These are phyloP conservation scores for Trichopus zeylanicus DNA, from an alignment of 116 monocot genomes.

Conservation along the genomic window DNA sequence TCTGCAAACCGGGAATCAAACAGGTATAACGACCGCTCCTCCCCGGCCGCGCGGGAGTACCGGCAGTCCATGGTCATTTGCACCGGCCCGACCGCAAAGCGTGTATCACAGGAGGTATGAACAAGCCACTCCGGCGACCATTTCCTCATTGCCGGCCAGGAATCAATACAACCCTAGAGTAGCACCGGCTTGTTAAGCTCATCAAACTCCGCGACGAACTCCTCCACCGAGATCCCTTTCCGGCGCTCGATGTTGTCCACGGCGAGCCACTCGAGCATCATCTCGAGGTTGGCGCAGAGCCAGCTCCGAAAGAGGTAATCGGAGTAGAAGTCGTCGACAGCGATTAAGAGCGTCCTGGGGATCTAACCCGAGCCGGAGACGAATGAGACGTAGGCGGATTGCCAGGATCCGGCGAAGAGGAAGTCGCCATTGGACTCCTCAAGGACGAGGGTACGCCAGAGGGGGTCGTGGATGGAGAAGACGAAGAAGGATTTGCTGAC, in stretches of 20 bases:
- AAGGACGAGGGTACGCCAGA: constrained; percentile 77
- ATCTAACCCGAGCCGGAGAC: no score
- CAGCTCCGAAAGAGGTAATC: constrained; percentile 99
- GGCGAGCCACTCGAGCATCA: constrained; percentile 79
- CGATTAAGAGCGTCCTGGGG: constrained; percentile 2
- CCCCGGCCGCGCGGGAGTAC: constrained; percentile 42
- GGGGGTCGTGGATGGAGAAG: constrained; percentile 88
- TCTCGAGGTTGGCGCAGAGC: constrained; percentile 89
- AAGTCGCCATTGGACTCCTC: constrained; percentile 39
- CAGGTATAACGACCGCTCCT: constrained; percentile 89
- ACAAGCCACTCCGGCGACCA: constrained; percentile 49
- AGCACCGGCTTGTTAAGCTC: constrained; percentile 84
- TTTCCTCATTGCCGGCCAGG: constrained; percentile 64
- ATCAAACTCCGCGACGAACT: constrained; percentile 63
- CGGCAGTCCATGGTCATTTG: constrained; percentile 68
- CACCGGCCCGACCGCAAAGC: constrained; percentile 75
- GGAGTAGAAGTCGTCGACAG: constrained; percentile 69
- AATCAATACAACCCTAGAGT: constrained; percentile 62
- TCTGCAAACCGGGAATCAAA: constrained; percentile 89
- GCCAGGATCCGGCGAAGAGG: constrained; percentile 58
- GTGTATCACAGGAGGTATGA: constrained; percentile 33
- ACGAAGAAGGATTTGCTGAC: constrained; percentile 67
- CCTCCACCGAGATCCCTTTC: constrained; percentile 46
- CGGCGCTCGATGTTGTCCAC: constrained; percentile 63
- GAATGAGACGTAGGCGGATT: constrained; percentile 43